phyloP scores from a whole-genome alignment of 495 filamentous ascomycete species.

The Umbilicaria muhlenbergii region DNA sequence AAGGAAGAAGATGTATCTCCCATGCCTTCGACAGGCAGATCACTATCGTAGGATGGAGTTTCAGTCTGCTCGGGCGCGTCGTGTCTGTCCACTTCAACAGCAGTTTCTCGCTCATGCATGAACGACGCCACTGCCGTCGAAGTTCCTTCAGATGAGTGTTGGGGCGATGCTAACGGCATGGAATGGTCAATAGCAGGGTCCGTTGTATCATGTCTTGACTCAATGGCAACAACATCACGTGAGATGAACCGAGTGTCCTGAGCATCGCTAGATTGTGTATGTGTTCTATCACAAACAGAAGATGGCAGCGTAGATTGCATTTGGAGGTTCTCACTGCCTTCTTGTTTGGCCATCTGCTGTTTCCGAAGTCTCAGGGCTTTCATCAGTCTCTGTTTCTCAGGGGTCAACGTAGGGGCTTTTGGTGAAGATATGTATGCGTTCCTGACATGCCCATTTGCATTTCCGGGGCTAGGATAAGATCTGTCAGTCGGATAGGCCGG shows the following conservation, averaged over 20 bases:
- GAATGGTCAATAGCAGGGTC: slow-evolving; percentile 2
- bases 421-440: slow-evolving; percentile 23
- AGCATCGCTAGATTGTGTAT: slow-evolving; percentile 1
- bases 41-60: no score
- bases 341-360: slow-evolving; percentile 42
- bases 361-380: slow-evolving; percentile 83
- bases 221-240: slow-evolving; percentile 1
- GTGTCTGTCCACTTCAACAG: no score
- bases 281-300: no score
- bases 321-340: slow-evolving; percentile 18
- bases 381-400: slow-evolving; percentile 83
- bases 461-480: slow-evolving; percentile 35
- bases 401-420: slow-evolving; percentile 53
- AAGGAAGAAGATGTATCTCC: no score
- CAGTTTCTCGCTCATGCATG: no score
- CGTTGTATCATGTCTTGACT: slow-evolving; percentile 5
- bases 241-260: slow-evolving; percentile 13
- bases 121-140: no score
- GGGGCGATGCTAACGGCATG: no score
- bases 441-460: slow-evolving; percentile 17
- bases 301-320: slow-evolving; percentile 8
- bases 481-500: slow-evolving; percentile 12
- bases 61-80: no score
- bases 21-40: no score
- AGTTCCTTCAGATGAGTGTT: no score